Evolutionary conservation across 345 rosid species (phyloP).

Genomic region (Hypericum androsaemum): DNA sequence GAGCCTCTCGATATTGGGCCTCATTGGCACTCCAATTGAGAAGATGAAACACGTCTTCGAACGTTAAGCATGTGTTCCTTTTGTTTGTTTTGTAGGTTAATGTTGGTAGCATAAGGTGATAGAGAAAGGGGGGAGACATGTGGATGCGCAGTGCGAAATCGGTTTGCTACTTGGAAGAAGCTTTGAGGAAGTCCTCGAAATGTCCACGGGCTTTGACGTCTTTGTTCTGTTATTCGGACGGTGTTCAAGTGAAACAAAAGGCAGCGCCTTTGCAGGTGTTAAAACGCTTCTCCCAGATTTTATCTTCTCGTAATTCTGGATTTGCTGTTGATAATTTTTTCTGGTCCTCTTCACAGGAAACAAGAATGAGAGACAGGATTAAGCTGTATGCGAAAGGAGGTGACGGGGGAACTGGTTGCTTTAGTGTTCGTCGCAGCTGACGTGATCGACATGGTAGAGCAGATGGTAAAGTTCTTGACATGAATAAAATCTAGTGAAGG

Average conservation of each 20-base stretch:
- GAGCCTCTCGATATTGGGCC: too few species aligned
- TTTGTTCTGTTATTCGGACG: slow-evolving; percentile 31
- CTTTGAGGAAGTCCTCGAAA: slow-evolving; percentile 21
- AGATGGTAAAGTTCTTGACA: slow-evolving; percentile 37
- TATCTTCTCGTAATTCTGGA: neutral
- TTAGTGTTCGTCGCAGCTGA: slow-evolving; percentile 40
- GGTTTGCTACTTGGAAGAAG: slow-evolving; percentile 14
- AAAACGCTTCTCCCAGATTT: neutral
- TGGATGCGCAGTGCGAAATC: slow-evolving; percentile 24
- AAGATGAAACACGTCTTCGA: too few species aligned
- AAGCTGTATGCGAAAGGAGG: slow-evolving; percentile 49
- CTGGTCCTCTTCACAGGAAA: slow-evolving; percentile 32
- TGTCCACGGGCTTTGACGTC: slow-evolving; percentile 27
- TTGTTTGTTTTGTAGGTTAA: too few species aligned
- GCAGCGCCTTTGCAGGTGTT: slow-evolving; percentile 54
- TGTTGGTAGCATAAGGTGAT: neutral
- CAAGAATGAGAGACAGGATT: slow-evolving; percentile 53
- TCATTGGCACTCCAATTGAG: too few species aligned
- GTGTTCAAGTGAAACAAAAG: slow-evolving; percentile 31
- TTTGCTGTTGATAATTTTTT: neutral
- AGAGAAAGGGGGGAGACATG: slow-evolving; percentile 17
- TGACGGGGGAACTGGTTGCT: slow-evolving; percentile 58
- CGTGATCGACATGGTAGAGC: slow-evolving; percentile 41
- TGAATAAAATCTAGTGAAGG: too few species aligned
- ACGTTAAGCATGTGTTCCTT: too few species aligned